phyloP scores from a whole-genome alignment of 495 filamentous ascomycete species.

The Patellaria atrata region DNA sequence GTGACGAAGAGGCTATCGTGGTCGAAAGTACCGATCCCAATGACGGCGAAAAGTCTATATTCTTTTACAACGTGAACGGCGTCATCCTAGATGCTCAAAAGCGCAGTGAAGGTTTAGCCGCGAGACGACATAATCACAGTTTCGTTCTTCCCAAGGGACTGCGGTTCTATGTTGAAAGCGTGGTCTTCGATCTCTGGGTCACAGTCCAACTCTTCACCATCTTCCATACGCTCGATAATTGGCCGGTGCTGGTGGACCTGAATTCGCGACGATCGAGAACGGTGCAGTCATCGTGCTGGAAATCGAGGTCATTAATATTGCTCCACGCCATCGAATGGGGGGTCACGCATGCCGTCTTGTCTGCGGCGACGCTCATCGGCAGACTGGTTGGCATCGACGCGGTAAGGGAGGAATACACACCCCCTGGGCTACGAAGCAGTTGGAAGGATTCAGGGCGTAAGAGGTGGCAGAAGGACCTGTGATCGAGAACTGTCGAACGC shows the following conservation, averaged over 20 bases:
- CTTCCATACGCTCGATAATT: slow-evolving; percentile 10
- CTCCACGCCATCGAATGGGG: slow-evolving; percentile 1
- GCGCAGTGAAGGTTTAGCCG: not conserved
- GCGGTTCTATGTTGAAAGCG: no score
- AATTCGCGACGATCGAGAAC: no score
- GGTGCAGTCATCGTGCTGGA: not conserved
- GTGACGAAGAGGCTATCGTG: slow-evolving; percentile 21
- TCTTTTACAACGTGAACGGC: slow-evolving; percentile 28
- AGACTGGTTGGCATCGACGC: slow-evolving; percentile 2
- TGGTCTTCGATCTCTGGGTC: slow-evolving; percentile 1
- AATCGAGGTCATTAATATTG: not conserved
- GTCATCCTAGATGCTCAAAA: slow-evolving; percentile 2
- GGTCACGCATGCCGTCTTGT: slow-evolving; percentile 3
- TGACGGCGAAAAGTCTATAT: slow-evolving; percentile 23
- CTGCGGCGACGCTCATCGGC: slow-evolving; percentile 3
- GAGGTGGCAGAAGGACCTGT: no score
- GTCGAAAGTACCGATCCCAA: slow-evolving; percentile 24
- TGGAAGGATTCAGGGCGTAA: no score
- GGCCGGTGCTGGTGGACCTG: slow-evolving; percentile 4
- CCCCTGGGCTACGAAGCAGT: no score
- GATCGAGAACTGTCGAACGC: no score
- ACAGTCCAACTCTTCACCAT: slow-evolving; percentile 6
- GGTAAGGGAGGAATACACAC: slow-evolving; percentile 10
- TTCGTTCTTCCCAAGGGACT: not conserved
- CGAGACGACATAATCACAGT: not conserved